These are phyloP conservation scores for Mycena galopus DNA, from an alignment of 768 basidiomycete genomes.

Conservation along the genomic window DNA sequence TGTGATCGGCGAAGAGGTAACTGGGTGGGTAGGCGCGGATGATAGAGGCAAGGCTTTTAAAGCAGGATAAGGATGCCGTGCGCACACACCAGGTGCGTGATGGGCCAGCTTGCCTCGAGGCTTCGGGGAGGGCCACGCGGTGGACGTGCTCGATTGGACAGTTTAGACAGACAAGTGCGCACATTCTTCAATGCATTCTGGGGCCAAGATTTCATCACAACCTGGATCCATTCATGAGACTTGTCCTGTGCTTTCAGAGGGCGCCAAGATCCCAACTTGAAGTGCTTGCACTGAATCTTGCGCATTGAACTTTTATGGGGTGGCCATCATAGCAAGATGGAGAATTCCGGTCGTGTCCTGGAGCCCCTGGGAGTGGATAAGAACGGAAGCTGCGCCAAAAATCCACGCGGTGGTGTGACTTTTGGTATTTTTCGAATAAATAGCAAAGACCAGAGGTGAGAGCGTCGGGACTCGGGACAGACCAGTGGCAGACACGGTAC, in stretches of 20 bases:
- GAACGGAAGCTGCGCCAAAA: neutral
- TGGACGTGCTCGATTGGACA: conserved; percentile 14
- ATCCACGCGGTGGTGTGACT: conserved; percentile 7
- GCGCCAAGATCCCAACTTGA: neutral
- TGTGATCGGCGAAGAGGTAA: conserved; percentile 2
- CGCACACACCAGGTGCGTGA: conserved; percentile 34
- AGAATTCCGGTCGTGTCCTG: neutral
- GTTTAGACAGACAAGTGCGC: conserved; percentile 11
- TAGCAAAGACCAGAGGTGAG: neutral
- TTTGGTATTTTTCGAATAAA: neutral
- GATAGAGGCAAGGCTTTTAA: conserved; percentile 12
- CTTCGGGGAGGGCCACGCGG: conserved; percentile 34
- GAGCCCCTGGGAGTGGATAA: neutral
- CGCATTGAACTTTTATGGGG: too few relatives aligned
- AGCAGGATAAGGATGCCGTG: conserved; percentile 32
- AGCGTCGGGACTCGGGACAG: conserved; percentile 5
- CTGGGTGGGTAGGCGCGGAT: neutral
- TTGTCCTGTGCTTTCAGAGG: neutral
- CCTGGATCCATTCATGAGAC: neutral
- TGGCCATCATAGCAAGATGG: neutral
- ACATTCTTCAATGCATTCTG: neutral
- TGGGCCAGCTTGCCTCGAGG: conserved; percentile 4
- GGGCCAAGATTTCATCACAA: neutral
- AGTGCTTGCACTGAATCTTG: neutral
- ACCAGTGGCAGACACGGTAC: conserved; percentile 15